Evolutionary conservation across 352 stramenopile species (phyloP).

Genomic region (Aphanomyces euteiches): DNA sequence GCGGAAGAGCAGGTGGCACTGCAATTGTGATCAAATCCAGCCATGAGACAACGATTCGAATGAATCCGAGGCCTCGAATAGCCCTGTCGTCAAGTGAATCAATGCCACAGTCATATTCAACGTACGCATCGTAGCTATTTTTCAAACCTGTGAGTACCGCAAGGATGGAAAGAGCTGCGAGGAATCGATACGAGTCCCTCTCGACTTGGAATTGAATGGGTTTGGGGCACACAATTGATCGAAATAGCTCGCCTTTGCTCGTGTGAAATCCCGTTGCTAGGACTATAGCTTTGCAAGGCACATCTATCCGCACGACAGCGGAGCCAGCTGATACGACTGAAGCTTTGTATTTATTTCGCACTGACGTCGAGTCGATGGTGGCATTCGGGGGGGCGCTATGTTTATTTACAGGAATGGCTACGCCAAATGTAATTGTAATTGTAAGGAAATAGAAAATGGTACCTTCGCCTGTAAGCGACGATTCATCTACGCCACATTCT

Average conservation of each 20-base stretch:
- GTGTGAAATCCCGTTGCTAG: slow-evolving; percentile 63
- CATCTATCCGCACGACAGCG: slow-evolving; percentile 12
- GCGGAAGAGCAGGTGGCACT: slow-evolving; percentile 21
- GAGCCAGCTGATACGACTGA: slow-evolving; percentile 5
- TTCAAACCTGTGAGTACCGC: slow-evolving; percentile 57
- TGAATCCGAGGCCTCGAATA: background rate
- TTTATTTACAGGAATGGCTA: slow-evolving; percentile 30
- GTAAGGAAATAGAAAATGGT: slow-evolving; percentile 34
- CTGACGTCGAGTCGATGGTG: background rate
- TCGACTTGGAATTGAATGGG: slow-evolving; percentile 60
- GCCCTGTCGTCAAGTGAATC: background rate
- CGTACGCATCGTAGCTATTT: slow-evolving; percentile 24
- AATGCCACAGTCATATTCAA: too few relatives aligned
- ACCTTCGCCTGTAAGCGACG: slow-evolving; percentile 69
- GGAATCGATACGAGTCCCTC: slow-evolving; percentile 59
- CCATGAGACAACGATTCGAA: slow-evolving; percentile 21
- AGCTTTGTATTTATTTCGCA: background rate
- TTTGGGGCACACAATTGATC: slow-evolving; percentile 60
- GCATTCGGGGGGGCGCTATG: background rate
- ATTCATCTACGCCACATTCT: slow-evolving; percentile 68
- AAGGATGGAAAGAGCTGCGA: slow-evolving; percentile 45
- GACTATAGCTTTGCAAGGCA: slow-evolving; percentile 38
- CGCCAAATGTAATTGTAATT: background rate
- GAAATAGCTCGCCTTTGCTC: slow-evolving; percentile 65
- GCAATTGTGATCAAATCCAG: slow-evolving; percentile 49